A percentile compares a stretch with the other conserved stretches of the same genome.
Evolutionary conservation across 2,329 filamentous ascomycete species (phyloP).

Genomic region (Stagonosporopsis rhizophila): DNA sequence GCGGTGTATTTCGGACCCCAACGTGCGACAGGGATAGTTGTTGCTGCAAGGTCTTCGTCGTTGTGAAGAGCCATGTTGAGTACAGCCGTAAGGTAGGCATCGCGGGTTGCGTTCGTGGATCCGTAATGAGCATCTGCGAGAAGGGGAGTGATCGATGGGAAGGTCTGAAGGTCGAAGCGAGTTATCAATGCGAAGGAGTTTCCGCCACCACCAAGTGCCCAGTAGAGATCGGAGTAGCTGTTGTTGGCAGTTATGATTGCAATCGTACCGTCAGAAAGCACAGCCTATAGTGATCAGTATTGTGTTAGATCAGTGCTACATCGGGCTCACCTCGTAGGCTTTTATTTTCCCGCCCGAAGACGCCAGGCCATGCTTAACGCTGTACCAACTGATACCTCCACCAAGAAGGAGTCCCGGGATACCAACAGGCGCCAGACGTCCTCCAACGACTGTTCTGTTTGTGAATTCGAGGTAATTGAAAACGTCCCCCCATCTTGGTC

Average conservation of each 20-base stretch:
- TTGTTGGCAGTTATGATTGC: constrained; percentile 24
- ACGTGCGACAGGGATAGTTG: constrained; percentile 27
- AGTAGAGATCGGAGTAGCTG: constrained; percentile 37
- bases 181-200: constrained; percentile 31
- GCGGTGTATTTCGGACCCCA: constrained; percentile 23
- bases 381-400: constrained; percentile 29
- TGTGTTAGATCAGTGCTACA: background rate
- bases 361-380: constrained; percentile 19
- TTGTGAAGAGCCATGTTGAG: constrained; percentile 23
- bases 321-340: constrained; percentile 14
- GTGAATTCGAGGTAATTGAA: constrained; percentile 32
- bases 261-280: constrained; percentile 36
- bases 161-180: constrained; percentile 25
- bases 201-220: constrained; percentile 39
- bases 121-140: constrained; percentile 27
- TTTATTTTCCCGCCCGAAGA: constrained; percentile 23
- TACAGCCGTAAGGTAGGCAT: constrained; percentile 22
- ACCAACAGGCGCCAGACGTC: constrained; percentile 36
- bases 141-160: constrained; percentile 15
- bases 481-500: constrained; percentile 40
- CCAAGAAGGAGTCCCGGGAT: constrained; percentile 40
- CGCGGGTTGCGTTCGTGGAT: constrained; percentile 3
- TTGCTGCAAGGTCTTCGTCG: constrained; percentile 20
- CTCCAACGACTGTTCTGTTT: constrained; percentile 33
- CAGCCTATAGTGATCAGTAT: background rate